phyloP scores from a whole-genome alignment of 176 grass and related monocot genomes.

The Leersia perrieri region DNA sequence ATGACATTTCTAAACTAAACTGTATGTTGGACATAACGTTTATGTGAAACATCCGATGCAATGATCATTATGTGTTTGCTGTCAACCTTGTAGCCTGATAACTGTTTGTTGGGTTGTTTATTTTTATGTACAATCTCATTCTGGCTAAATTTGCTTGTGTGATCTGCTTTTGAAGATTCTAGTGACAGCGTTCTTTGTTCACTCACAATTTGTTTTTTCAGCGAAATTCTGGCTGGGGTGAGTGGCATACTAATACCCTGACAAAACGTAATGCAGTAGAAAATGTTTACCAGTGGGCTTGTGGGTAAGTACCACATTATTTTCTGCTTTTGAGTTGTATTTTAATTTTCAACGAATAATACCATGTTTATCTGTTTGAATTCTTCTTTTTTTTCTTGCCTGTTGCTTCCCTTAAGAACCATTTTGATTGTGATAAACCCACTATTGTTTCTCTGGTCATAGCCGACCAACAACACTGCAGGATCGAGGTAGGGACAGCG shows the following conservation, averaged over 20 bases:
- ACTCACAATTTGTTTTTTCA: conserved; percentile 36
- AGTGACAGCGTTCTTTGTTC: background rate
- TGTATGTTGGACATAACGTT: background rate
- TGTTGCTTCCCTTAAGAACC: background rate
- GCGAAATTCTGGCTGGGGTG: conserved; percentile 78
- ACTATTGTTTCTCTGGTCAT: conserved; percentile 33
- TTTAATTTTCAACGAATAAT: background rate
- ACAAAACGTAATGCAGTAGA: conserved; percentile 72
- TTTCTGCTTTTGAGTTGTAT: background rate
- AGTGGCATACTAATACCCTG: conserved; percentile 71
- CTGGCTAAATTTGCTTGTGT: background rate
- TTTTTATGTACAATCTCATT: conserved; percentile 4
- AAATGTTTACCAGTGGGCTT: conserved; percentile 96
- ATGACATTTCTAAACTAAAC: background rate
- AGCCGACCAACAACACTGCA: conserved; percentile 87
- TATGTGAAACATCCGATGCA: background rate
- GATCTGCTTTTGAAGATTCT: background rate
- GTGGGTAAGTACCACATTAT: conserved; percentile 61
- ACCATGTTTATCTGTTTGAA: conserved; percentile 13
- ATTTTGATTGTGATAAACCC: conserved; percentile 13
- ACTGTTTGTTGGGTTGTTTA: background rate
- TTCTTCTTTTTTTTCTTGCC: background rate
- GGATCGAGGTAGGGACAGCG: conserved; percentile 90
- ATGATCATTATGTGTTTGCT: background rate
- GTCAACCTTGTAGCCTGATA: background rate